These are phyloP conservation scores for Arachnopeziza araneosa DNA, from an alignment of 2,329 filamentous ascomycete genomes.

Conservation along the genomic window DNA sequence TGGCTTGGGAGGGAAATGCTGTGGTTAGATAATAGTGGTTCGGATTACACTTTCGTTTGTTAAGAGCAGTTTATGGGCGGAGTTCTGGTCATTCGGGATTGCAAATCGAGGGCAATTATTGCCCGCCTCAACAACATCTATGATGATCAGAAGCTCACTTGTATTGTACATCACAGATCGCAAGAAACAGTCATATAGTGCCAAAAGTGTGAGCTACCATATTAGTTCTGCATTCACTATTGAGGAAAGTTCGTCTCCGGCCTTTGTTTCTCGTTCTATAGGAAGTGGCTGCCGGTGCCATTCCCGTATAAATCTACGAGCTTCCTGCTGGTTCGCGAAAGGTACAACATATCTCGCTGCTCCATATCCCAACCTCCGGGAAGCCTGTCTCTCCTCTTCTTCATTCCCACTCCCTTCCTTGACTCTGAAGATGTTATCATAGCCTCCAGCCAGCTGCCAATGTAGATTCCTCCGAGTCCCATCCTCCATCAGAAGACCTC, in stretches of 20 bases:
- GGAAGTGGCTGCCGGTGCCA: slow-evolving; percentile 47
- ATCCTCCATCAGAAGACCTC: slow-evolving; percentile 22
- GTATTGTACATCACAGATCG: neutral
- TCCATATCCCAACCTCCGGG: neutral
- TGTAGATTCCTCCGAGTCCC: slow-evolving; percentile 28
- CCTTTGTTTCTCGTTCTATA: slow-evolving; percentile 21
- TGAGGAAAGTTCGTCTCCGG: slow-evolving; percentile 33
- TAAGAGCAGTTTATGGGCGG: slow-evolving; percentile 30
- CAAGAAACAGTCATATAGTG: neutral
- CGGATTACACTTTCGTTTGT: slow-evolving; percentile 19
- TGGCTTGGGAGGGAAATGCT: slow-evolving; percentile 66
- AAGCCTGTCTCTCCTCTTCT: neutral
- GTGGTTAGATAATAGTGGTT: slow-evolving; percentile 43
- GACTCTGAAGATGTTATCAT: slow-evolving; percentile 1
- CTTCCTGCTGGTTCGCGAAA: slow-evolving; percentile 29
- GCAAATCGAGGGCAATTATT: slow-evolving; percentile 24
- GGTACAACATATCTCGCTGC: slow-evolving; percentile 26
- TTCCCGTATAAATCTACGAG: slow-evolving; percentile 40
- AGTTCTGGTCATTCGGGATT: slow-evolving; percentile 28
- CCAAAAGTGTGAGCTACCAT: slow-evolving; percentile 34
- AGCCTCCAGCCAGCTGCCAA: slow-evolving; percentile 25
- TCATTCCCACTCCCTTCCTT: neutral
- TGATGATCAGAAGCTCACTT: neutral
- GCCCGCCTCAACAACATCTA: slow-evolving; percentile 5
- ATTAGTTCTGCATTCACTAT: slow-evolving; percentile 42